Conservation (phyloP, 805 yeast genomes). For the Dipodascopsis tothii region DNA sequence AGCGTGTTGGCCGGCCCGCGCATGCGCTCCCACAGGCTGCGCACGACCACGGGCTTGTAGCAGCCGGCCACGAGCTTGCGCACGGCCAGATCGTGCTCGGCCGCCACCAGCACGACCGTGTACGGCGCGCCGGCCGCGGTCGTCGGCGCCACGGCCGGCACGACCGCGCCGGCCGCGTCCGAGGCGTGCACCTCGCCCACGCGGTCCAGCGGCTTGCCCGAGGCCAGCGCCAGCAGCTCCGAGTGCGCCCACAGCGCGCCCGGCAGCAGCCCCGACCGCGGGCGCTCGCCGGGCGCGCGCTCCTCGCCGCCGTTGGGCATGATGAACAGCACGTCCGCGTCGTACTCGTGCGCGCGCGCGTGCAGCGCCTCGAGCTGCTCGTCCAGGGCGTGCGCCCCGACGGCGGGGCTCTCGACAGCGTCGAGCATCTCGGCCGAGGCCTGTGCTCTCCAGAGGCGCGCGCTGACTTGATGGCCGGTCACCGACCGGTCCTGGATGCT, state of each 20-base stretch:
- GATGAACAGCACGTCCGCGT: slow-evolving; percentile 19
- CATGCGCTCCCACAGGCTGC: slow-evolving; percentile 20
- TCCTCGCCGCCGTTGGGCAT: slow-evolving; percentile 9
- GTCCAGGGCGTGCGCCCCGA: slow-evolving; percentile 6
- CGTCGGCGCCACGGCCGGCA: background rate
- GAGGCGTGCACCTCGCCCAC: slow-evolving; percentile 10
- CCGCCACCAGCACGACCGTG: slow-evolving; percentile 15
- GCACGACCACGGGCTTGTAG: slow-evolving; percentile 19
- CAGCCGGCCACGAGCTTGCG: slow-evolving; percentile 21
- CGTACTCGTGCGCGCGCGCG: slow-evolving; percentile 12
- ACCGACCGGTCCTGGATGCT: no score
- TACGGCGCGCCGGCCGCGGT: slow-evolving; percentile 12
- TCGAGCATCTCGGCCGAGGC: slow-evolving; percentile 24
- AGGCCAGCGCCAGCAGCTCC: slow-evolving; percentile 12
- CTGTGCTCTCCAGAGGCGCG: no score
- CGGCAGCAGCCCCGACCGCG: slow-evolving; percentile 14
- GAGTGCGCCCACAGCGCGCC: slow-evolving; percentile 20
- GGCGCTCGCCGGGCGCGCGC: background rate
- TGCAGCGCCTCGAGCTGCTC: slow-evolving; percentile 15
- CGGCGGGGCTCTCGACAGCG: background rate
- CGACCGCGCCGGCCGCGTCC: slow-evolving; percentile 1
- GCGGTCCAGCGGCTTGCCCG: slow-evolving; percentile 9
- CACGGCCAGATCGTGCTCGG: slow-evolving; percentile 16
- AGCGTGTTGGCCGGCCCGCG: slow-evolving; percentile 18
- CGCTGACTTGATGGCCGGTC: no score